Conservation (phyloP, 179 eudicot genomes). For the Pouteria campechiana region DNA sequence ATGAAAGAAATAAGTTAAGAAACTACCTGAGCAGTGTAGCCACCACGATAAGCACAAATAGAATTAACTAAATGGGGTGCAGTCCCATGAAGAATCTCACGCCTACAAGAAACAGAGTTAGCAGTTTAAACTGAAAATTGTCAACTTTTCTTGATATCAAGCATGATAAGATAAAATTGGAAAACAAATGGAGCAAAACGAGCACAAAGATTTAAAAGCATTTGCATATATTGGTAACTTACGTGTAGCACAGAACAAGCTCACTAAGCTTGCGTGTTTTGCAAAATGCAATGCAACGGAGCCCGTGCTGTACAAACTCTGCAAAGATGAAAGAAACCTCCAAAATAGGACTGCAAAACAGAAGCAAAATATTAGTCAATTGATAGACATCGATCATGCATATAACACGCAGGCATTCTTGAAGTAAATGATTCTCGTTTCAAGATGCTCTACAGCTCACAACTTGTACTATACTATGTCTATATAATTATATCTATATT, state of each 20-base stretch:
- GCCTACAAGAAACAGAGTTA: slow-evolving; percentile 34
- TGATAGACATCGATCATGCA: too few relatives aligned
- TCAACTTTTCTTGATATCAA: too few relatives aligned
- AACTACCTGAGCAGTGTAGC: slow-evolving; percentile 81
- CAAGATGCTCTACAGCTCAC: too few relatives aligned
- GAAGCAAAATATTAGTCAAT: slow-evolving; percentile 4
- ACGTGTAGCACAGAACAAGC: slow-evolving; percentile 87
- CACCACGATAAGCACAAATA: slow-evolving; percentile 82
- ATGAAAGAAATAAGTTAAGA: too few relatives aligned
- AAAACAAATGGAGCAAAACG: slow-evolving; percentile 1
- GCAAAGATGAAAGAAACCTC: slow-evolving; percentile 75
- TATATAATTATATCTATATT: too few relatives aligned
- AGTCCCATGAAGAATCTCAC: slow-evolving; percentile 81
- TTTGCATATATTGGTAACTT: slow-evolving; percentile 16
- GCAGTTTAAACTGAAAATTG: slow-evolving; percentile 1
- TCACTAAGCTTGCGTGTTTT: slow-evolving; percentile 97
- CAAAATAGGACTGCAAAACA: slow-evolving; percentile 71
- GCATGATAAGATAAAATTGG: too few relatives aligned
- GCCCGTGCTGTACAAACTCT: slow-evolving; percentile 91
- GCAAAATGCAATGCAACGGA: slow-evolving; percentile 93
- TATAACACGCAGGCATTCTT: too few relatives aligned
- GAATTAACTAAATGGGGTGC: slow-evolving; percentile 62
- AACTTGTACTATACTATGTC: too few relatives aligned
- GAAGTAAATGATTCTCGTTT: too few relatives aligned
- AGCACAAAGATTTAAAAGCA: neutral